These are phyloP conservation scores for Penicillium chermesinum DNA, from an alignment of 495 filamentous ascomycete species.

Conservation along the genomic window DNA sequence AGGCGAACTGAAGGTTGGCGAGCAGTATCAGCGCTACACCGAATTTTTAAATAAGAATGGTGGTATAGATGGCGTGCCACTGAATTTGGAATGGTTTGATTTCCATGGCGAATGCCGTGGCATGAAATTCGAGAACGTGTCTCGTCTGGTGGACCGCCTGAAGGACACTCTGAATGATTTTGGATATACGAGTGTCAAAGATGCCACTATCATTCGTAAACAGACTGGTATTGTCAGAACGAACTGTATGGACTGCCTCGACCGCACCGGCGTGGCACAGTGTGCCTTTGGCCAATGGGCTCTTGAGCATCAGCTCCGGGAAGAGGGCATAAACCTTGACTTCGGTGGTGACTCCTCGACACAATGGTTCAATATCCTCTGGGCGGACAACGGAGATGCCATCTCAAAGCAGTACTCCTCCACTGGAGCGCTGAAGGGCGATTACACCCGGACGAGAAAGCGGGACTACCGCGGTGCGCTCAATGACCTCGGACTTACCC, in stretches of 20 bases:
- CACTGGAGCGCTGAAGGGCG: constrained; percentile 89
- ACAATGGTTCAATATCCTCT: constrained; percentile 88
- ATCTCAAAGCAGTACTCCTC: constrained; percentile 69
- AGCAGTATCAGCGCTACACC: constrained; percentile 64
- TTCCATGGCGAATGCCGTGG: constrained; percentile 87
- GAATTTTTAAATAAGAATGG: constrained; percentile 57
- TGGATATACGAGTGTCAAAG: constrained; percentile 56
- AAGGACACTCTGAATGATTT: constrained; percentile 55
- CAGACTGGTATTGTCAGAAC: constrained; percentile 78
- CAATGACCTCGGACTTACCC: constrained; percentile 85
- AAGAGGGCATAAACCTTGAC: constrained; percentile 67
- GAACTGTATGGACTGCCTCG: constrained; percentile 97
- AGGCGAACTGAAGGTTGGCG: constrained; percentile 70
- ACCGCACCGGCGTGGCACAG: constrained; percentile 90
- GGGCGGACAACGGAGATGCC: constrained; percentile 85
- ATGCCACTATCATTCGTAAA: constrained; percentile 43
- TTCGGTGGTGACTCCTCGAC: constrained; percentile 65
- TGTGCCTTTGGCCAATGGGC: constrained; percentile 74
- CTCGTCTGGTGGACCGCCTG: constrained; percentile 65
- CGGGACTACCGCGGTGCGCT: constrained; percentile 87
- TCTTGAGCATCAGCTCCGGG: constrained; percentile 68
- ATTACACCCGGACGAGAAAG: constrained; percentile 87
- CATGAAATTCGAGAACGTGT: constrained; percentile 96
- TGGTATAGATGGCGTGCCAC: constrained; percentile 44
- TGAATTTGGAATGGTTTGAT: constrained; percentile 91